These are phyloP conservation scores for Pestalotiopsis sp. DNA, from an alignment of 2,329 filamentous ascomycete species.

Conservation along the genomic window DNA sequence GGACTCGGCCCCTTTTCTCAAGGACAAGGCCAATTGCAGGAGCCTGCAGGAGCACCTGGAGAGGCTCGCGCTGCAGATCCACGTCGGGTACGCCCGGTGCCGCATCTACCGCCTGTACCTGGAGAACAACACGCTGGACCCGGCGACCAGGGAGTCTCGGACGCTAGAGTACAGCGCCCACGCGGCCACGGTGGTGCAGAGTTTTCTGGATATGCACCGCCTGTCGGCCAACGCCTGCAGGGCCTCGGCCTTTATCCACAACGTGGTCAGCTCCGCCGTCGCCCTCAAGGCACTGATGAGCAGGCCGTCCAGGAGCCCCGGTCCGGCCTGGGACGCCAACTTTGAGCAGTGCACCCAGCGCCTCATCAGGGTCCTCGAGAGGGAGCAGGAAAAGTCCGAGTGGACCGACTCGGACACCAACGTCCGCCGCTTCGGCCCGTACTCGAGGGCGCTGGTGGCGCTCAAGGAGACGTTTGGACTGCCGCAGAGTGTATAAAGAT, in stretches of 20 bases:
- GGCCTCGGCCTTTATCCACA: slow-evolving; percentile 7
- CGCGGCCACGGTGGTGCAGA: slow-evolving; percentile 6
- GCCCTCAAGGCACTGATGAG: slow-evolving; percentile 4
- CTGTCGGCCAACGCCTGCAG: slow-evolving; percentile 4
- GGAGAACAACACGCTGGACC: background rate
- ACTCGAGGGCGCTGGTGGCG: slow-evolving; percentile 2
- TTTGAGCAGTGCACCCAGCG: slow-evolving; percentile 7
- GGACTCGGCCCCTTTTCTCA: background rate
- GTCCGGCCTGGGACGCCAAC: slow-evolving; percentile 1
- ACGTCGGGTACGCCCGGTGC: slow-evolving; percentile 2
- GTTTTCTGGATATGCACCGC: slow-evolving; percentile 8
- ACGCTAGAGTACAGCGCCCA: slow-evolving; percentile 6
- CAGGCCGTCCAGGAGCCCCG: background rate
- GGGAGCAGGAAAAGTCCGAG: slow-evolving; percentile 9
- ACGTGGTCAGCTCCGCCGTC: slow-evolving; percentile 9
- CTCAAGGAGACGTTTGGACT: background rate
- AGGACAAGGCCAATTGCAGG: slow-evolving; percentile 1
- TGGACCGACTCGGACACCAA: slow-evolving; percentile 9
- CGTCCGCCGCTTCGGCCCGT: slow-evolving; percentile 6
- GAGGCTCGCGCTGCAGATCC: slow-evolving; percentile 2
- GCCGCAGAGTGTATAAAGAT: background rate
- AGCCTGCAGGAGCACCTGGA: slow-evolving; percentile 2
- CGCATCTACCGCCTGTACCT: slow-evolving; percentile 2
- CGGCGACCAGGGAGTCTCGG: background rate
- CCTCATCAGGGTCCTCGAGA: slow-evolving; percentile 1